Conservation (phyloP, 805 yeast genomes). For the Lipomyces lipofer region DNA sequence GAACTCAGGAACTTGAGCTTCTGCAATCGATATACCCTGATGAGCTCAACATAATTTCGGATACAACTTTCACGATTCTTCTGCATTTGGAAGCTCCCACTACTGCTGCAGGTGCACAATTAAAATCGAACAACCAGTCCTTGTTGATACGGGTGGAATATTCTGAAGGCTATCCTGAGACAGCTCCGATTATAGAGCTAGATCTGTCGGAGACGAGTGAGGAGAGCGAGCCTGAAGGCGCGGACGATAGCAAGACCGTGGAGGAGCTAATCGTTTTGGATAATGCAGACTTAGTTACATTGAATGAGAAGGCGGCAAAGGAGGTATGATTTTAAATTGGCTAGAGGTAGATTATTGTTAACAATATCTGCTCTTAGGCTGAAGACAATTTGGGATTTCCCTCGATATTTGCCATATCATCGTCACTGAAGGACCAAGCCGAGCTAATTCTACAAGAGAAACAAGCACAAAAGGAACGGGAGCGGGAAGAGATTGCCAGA, state of each 20-base stretch:
- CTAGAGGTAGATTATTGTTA: neutral
- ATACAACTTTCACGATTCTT: conserved; percentile 55
- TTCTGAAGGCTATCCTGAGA: conserved; percentile 82
- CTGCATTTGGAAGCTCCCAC: conserved; percentile 69
- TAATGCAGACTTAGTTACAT: conserved; percentile 34
- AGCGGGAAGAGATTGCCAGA: conserved; percentile 57
- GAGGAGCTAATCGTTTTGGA: conserved; percentile 38
- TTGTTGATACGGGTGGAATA: conserved; percentile 63
- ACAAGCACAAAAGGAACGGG: conserved; percentile 53
- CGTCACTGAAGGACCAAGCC: conserved; percentile 77
- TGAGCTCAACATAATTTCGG: conserved; percentile 57
- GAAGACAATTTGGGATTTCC: conserved; percentile 86
- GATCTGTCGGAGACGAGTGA: conserved; percentile 36
- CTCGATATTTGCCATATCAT: conserved; percentile 76
- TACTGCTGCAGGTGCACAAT: neutral
- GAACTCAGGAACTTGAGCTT: conserved; percentile 84
- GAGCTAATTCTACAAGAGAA: conserved; percentile 67
- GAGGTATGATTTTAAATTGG: conserved; percentile 8
- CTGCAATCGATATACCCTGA: conserved; percentile 92
- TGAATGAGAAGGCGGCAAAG: conserved; percentile 35
- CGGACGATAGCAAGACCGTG: conserved; percentile 56
- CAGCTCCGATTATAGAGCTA: conserved; percentile 59
- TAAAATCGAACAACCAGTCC: conserved; percentile 45
- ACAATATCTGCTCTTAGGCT: conserved; percentile 43
- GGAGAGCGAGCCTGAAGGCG: conserved; percentile 50